Evolutionary conservation across 352 stramenopile genomes (phyloP), one percentile per base, ranked within the genome.

Genomic region (Phytophthora quininea): DNA sequence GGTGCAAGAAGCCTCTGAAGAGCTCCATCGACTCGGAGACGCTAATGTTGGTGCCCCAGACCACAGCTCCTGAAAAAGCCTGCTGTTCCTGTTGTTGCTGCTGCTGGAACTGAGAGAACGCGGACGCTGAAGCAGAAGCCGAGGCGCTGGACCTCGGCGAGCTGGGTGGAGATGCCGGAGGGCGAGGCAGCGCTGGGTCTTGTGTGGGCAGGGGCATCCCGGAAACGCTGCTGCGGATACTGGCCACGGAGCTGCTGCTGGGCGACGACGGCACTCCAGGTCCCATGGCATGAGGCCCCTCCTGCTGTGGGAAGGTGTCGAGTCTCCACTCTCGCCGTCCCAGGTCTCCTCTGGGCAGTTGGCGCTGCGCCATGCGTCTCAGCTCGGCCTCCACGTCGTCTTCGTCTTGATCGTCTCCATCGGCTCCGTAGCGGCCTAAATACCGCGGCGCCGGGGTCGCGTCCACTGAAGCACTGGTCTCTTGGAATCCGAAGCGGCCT

Each of bases 11-110:
- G 27, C 67, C 57, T 52, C 91, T 77, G 71, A 98, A 98, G 14
- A 93, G 65, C 12, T 80, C 74, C 88, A 98, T 98, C n/a, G 87
- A 93, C 50, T 96, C 90, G 4, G 92, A 84, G 8, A 98, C 89
- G 43, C 93, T 97, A 54, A 98, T 95, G 64, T 97, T 97, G 7
- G 96, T 98, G 43, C 95, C 95, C 90, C 91, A 98, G 4, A 98
- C 96, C 11, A 98, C 91, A 1, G 93, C 90, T 9, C 92, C 87
- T 0, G 76, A 86, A 15, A 92, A 86, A 4, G 71, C 62, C 49
- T 73, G 54, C 46, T 81, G 71, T 58, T 95, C 87, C 50, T 82
- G 62, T 51, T 79, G 67, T 47, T 79, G 70, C 50, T 75, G 67
- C 61, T 59, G 60, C 67, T 73, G 71, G 33, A 76, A 54, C 46